Conservation (phyloP, 495 filamentous ascomycete species). For the Neurospora hispaniola region DNA sequence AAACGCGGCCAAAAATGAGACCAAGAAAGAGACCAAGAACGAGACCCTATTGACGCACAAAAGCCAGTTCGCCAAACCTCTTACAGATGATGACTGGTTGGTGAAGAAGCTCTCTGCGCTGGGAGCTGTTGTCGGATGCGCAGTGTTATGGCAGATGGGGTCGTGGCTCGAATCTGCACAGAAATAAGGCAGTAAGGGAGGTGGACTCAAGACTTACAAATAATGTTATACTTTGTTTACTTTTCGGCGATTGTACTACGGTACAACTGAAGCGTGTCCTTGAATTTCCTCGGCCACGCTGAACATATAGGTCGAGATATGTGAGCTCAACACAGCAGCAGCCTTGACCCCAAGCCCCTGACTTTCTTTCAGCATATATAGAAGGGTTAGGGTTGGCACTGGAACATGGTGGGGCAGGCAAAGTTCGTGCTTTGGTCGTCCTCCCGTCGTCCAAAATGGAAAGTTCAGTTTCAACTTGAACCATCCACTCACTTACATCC, state of each 20-base stretch:
- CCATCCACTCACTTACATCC: neutral
- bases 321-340: too few species aligned
- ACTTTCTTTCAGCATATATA: neutral
- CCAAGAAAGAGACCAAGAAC: conserved; percentile 25
- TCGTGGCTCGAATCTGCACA: conserved; percentile 35
- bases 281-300: neutral
- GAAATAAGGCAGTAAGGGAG: conserved; percentile 4
- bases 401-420: neutral
- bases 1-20: conserved; percentile 18
- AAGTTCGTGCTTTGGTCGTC: neutral
- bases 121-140: conserved; percentile 54
- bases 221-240: neutral
- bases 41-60: conserved; percentile 17
- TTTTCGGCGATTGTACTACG: neutral
- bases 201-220: neutral
- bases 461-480: neutral
- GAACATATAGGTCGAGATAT: neutral
- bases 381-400: neutral
- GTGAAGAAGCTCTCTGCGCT: conserved; percentile 57
- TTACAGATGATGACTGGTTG: conserved; percentile 58
- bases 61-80: conserved; percentile 45
- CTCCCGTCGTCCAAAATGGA: neutral
- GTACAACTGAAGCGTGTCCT: neutral
- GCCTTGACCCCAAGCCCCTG: neutral
- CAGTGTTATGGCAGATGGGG: conserved; percentile 55